These are phyloP conservation scores for Acanthamoeba lenticulata DNA, from an alignment of 208 protist genomes.

Conservation along the genomic window DNA sequence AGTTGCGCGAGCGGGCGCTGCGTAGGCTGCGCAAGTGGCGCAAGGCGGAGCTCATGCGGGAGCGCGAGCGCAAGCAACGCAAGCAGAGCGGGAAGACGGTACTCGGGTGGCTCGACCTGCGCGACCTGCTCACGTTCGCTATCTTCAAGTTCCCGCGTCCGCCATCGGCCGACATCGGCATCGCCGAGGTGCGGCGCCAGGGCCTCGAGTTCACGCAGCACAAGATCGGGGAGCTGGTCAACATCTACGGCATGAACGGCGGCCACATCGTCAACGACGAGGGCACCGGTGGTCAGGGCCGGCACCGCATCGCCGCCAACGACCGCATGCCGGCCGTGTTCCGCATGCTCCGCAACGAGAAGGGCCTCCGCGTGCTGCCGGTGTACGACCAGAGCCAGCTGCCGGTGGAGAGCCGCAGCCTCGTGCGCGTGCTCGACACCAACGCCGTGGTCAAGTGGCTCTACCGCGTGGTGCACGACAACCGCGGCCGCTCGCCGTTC, in stretches of 20 bases:
- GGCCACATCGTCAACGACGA: slow-evolving; percentile 14
- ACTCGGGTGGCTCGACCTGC: slow-evolving; percentile 48
- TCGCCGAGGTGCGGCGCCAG: slow-evolving; percentile 19
- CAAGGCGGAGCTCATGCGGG: slow-evolving; percentile 32
- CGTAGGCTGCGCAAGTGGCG: slow-evolving; percentile 42
- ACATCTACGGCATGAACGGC: slow-evolving; percentile 56
- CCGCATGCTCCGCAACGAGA: slow-evolving; percentile 39
- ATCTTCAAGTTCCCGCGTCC: slow-evolving; percentile 45
- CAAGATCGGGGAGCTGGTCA: slow-evolving; percentile 41
- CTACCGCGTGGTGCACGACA: background rate
- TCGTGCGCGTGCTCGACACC: slow-evolving; percentile 47
- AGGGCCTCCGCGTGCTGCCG: slow-evolving; percentile 40
- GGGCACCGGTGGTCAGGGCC: slow-evolving; percentile 1
- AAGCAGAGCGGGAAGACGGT: slow-evolving; percentile 28
- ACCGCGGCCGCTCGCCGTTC: background rate
- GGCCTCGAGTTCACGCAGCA: slow-evolving; percentile 52
- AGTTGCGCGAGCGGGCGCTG: background rate
- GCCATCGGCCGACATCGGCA: slow-evolving; percentile 7
- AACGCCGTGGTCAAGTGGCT: slow-evolving; percentile 46
- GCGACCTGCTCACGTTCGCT: slow-evolving; percentile 42
- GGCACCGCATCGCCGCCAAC: slow-evolving; percentile 31
- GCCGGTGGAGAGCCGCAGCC: slow-evolving; percentile 7
- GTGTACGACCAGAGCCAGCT: slow-evolving; percentile 52
- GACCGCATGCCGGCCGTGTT: slow-evolving; percentile 37
- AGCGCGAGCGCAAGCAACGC: slow-evolving; percentile 16